Evolutionary conservation across 176 grass and related monocot genomes (phyloP), one percentile per base, ranked within the genome.

Genomic region (Eragrostis nindensis): DNA sequence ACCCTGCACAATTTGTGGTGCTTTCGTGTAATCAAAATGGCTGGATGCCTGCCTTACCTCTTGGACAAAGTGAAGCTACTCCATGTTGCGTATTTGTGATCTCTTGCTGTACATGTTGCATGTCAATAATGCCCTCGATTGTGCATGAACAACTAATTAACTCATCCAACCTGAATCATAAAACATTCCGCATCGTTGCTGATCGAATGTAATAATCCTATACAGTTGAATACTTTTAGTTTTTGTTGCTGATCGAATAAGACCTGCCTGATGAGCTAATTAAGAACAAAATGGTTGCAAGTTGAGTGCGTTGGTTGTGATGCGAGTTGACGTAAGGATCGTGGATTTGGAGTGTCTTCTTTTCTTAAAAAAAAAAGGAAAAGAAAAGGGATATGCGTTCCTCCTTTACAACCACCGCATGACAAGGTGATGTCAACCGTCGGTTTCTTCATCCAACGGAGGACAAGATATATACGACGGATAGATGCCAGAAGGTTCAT

Each of bases 321-420:
- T 12, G 46, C 46, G 46, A 48, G 46, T 14, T 14, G 46, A 0
- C 48, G 48, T 50, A 1, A 7, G 11, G 48, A 16, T 77, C 21
- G 15, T 65, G 75, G 24, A 32, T 17, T 25, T 57, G 25, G 43
- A 36, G 5, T 21, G 17, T 25, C 49, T 80, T 26, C 21, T 18
- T n/a, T 36, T 36, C 32, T n/a, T n/a, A n/a, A n/a, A n/a, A n/a
- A n/a, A n/a, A n/a, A n/a, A n/a, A n/a, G n/a, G n/a, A n/a, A n/a
- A n/a, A n/a, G n/a, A 36, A 36, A 36, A 36, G 32, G 32, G 32
- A 48, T 48, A 77, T 55, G 64, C 32, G 32, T 11, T 43, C n/a
- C 1, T 54, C 29, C 49, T 54, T 68, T 79, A n/a, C 63, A 68
- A 79, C 32, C 39, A 79, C 76, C 30, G 66, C 30, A 41, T 26